Base-by-base conservation (phyloP, 2,329 filamentous ascomycete genomes). In the Phaeosphaeria sp. region DNA sequence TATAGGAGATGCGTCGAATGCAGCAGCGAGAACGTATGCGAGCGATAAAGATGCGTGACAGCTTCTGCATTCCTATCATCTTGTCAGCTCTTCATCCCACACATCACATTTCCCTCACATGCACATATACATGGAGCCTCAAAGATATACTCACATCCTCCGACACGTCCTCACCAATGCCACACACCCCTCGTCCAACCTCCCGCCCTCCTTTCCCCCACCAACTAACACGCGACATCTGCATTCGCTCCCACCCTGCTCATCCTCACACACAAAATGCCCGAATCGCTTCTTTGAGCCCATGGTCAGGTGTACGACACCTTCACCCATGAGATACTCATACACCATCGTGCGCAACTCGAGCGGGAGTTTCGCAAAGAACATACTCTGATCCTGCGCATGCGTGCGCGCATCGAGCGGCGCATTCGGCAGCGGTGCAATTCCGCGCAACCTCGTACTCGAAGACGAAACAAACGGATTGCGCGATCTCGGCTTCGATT, bases 1-100 rank as follows among this genome's bases (percentile, higher is more conserved):
- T 70, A 71, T 17, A 76, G 66, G 6, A 76, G 68, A 50, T 77
- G 74, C 0, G 70, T 73, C 27, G 66, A 50, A 27, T 77, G 71
- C 6, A 77, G 65, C 44, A 77, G 64, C 15, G 73, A 74, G 52
- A 77, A 77, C 3, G 64, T 64, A 25, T 75, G 70, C 0, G 63
- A 53, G 21, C 56, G 58, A 53, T 77, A 77, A 47, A 77, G 67
- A 42, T 68, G 63, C 0, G 67, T 54, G 4, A 73, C 61, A 0
- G 71, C 63, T 64, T 77, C 74, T 2, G 68, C 64, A 54, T 75
- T 76, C 57, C 74, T 77, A 27, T 25, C 10, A 46, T 1, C 5
- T 20, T 1, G 13, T 62, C 23, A 58, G 58, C 21, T 2, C 15
- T 15, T 42, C 22, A 18, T 23, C 15, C 17, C 41, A 46, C 20